Evolutionary conservation across 345 rosid genomes (phyloP).

Genomic region (Limnanthes douglasii): DNA sequence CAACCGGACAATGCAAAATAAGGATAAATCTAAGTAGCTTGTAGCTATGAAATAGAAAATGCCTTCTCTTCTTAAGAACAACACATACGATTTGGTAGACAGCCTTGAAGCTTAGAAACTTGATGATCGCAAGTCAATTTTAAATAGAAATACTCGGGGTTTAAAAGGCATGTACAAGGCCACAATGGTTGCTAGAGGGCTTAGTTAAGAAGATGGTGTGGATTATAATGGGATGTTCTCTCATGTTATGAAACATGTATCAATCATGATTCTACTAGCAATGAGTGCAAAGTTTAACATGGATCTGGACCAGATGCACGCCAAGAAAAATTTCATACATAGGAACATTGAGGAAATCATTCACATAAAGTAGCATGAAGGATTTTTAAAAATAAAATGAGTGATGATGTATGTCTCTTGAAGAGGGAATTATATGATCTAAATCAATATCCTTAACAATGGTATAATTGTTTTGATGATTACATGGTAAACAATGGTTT

Average conservation of each 20-base stretch:
- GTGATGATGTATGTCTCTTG: no score
- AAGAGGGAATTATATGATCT: no score
- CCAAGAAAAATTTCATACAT: neutral
- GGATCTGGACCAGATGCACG: neutral
- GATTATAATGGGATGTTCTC: neutral
- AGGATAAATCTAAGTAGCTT: no score
- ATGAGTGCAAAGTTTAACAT: neutral
- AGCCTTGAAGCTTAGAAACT: neutral
- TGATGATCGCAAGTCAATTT: neutral
- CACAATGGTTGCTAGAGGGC: neutral
- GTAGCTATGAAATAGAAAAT: neutral
- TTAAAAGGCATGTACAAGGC: neutral
- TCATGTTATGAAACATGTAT: neutral
- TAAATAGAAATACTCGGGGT: neutral
- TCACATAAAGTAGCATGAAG: neutral
- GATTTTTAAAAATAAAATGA: neutral
- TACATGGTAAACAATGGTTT: no score
- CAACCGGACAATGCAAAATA: no score
- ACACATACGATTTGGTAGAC: neutral
- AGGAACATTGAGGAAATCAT: neutral
- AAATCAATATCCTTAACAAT: no score
- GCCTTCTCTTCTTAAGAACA: neutral
- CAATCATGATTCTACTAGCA: neutral
- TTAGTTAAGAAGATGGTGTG: neutral
- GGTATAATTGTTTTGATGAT: no score